phyloP scores from a whole-genome alignment of 192 early-diverging fungal species.

The Pilobolus umbonatus region DNA sequence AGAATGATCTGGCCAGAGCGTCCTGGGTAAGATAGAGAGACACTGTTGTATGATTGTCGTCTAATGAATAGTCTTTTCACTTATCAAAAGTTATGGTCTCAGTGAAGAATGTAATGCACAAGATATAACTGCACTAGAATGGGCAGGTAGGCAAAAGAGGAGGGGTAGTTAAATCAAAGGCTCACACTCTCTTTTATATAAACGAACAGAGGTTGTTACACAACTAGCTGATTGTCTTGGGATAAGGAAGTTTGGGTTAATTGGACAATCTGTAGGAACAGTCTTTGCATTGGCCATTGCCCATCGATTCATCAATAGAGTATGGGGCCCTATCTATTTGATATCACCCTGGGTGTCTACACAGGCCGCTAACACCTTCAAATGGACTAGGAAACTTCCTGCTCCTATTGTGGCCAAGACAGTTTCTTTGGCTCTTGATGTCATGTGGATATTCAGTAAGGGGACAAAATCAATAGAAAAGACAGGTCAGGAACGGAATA shows the following conservation, averaged over 20 bases:
- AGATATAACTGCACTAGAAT: conserved; percentile 31
- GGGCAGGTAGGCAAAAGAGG: conserved; percentile 24
- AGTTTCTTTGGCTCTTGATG: conserved; percentile 31
- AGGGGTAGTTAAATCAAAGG: not conserved
- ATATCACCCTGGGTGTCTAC: conserved; percentile 40
- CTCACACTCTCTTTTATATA: not conserved
- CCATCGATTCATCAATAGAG: conserved; percentile 16
- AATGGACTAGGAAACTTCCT: conserved; percentile 33
- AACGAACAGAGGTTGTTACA: conserved; percentile 24
- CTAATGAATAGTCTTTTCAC: not conserved
- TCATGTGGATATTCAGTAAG: conserved; percentile 33
- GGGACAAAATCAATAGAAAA: not conserved
- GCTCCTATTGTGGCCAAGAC: conserved; percentile 24
- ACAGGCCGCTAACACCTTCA: conserved; percentile 33
- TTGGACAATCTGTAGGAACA: conserved; percentile 38
- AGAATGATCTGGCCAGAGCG: conserved; percentile 39
- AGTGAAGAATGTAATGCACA: conserved; percentile 29
- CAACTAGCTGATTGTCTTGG: conserved; percentile 31
- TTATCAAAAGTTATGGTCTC: conserved; percentile 28
- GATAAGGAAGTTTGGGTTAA: conserved; percentile 21
- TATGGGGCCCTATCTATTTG: conserved; percentile 28
- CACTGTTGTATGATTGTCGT: not conserved
- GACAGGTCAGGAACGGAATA: not conserved
- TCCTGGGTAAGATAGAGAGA: conserved; percentile 25
- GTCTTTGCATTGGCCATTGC: conserved; percentile 38